Evolutionary conservation across 2,329 filamentous ascomycete species (phyloP).

Genomic region (Fusarium citri): DNA sequence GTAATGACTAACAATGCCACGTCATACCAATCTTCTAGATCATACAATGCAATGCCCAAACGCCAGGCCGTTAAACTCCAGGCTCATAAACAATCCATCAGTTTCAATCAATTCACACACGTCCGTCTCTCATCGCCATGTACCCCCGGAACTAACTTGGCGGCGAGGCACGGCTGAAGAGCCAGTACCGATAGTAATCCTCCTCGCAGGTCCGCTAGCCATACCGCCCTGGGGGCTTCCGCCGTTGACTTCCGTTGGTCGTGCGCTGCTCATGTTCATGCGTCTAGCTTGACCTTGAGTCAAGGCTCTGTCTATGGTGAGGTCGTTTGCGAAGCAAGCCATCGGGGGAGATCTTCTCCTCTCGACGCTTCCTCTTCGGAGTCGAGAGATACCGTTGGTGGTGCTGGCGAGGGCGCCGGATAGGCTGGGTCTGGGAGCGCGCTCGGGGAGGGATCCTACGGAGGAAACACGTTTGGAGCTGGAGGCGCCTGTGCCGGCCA

Average conservation of each 20-base stretch:
- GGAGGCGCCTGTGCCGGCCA: conserved; percentile 52
- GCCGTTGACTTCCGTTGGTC: conserved; percentile 44
- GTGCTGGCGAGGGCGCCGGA: conserved; percentile 60
- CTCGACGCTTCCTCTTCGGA: conserved; percentile 63
- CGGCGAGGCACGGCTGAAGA: conserved; percentile 46
- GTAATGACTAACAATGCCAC: conserved; percentile 23
- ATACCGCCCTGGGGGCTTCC: conserved; percentile 42
- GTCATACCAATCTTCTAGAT: conserved; percentile 37
- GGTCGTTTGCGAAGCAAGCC: conserved; percentile 61
- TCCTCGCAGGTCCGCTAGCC: conserved; percentile 46
- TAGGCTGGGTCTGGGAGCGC: conserved; percentile 52
- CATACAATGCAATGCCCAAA: conserved; percentile 35
- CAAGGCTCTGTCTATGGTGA: conserved; percentile 54
- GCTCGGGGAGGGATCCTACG: conserved; percentile 53
- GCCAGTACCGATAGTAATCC: conserved; percentile 54
- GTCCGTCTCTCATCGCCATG: conserved; percentile 48
- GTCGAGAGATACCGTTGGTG: conserved; percentile 67
- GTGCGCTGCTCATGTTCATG: conserved; percentile 64
- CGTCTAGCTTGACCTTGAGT: conserved; percentile 67
- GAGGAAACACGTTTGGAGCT: conserved; percentile 60
- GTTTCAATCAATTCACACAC: conserved; percentile 38
- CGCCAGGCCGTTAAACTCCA: conserved; percentile 41
- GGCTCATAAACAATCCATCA: conserved; percentile 42
- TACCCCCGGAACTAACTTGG: conserved; percentile 47
- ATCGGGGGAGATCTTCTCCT: conserved; percentile 65